These are phyloP conservation scores for Metschnikowia proteae DNA, from an alignment of 805 yeast genomes.

Conservation along the genomic window DNA sequence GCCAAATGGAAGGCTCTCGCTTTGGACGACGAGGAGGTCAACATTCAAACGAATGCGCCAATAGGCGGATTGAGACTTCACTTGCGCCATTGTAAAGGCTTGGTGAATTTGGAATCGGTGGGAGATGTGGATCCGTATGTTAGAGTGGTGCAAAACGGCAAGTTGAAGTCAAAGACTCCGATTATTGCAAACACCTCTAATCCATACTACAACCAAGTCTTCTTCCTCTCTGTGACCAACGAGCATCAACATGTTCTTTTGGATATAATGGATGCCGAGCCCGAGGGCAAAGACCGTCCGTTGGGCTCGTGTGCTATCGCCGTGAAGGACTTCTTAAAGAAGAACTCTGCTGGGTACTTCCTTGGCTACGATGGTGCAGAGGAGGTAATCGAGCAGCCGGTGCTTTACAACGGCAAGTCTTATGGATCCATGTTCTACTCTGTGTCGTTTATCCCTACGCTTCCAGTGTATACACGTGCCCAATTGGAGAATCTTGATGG, in stretches of 20 bases:
- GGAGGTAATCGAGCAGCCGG: constrained; percentile 44
- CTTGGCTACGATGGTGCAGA: constrained; percentile 50
- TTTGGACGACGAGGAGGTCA: constrained; percentile 44
- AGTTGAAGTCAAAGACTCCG: constrained; percentile 50
- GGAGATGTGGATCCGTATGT: constrained; percentile 79
- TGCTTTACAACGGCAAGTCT: constrained; percentile 31
- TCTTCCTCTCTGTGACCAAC: constrained; percentile 58
- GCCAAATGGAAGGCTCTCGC: constrained; percentile 72
- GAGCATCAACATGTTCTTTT: constrained; percentile 57
- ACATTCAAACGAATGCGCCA: constrained; percentile 49
- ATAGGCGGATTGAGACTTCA: constrained; percentile 65
- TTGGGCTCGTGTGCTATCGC: constrained; percentile 57
- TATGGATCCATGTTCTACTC: constrained; percentile 53
- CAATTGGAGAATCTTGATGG: constrained; percentile 49
- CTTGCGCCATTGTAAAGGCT: constrained; percentile 49
- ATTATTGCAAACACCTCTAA: constrained; percentile 50
- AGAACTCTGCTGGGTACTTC: constrained; percentile 44
- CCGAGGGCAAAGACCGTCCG: constrained; percentile 56
- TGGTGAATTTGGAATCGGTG: constrained; percentile 57
- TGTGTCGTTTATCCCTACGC: constrained; percentile 60
- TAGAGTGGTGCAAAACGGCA: constrained; percentile 55
- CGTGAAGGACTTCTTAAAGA: constrained; percentile 46
- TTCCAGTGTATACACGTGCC: constrained; percentile 57
- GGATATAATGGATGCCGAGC: constrained; percentile 65
- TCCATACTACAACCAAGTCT: constrained; percentile 58